Evolutionary conservation across 2,329 filamentous ascomycete genomes (phyloP).

Genomic region (Ophiostoma sp.): DNA sequence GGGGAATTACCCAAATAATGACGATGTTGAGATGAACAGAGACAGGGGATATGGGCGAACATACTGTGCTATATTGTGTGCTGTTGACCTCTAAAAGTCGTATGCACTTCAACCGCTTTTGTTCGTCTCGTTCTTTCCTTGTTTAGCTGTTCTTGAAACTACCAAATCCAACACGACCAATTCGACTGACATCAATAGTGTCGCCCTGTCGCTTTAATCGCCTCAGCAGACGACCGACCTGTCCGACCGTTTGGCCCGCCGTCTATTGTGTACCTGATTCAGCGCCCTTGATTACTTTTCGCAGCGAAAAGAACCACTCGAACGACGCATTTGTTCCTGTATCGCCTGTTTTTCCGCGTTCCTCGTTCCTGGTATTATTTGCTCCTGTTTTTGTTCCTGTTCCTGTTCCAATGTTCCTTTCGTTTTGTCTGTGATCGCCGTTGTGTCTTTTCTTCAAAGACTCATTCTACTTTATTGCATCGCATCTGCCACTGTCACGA

Average conservation of each 20-base stretch:
- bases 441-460: neutral
- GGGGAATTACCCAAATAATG: neutral
- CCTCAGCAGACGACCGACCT: neutral
- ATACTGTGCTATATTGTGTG: neutral
- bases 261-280: slow-evolving; percentile 6
- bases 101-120: neutral
- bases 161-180: neutral
- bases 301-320: neutral
- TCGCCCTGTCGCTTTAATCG: neutral
- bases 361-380: neutral
- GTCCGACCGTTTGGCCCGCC: neutral
- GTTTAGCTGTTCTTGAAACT: neutral
- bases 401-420: neutral
- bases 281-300: neutral
- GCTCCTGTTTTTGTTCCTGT: neutral
- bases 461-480: too few relatives aligned
- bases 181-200: neutral
- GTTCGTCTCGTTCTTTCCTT: neutral
- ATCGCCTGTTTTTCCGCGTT: neutral
- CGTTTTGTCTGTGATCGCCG: neutral
- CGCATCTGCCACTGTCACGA: neutral
- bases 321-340: neutral
- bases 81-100: too few relatives aligned
- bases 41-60: neutral
- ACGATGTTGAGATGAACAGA: neutral